Base-by-base conservation (phyloP, 192 early-diverging fungal genomes). In the Funneliformis mosseae region DNA sequence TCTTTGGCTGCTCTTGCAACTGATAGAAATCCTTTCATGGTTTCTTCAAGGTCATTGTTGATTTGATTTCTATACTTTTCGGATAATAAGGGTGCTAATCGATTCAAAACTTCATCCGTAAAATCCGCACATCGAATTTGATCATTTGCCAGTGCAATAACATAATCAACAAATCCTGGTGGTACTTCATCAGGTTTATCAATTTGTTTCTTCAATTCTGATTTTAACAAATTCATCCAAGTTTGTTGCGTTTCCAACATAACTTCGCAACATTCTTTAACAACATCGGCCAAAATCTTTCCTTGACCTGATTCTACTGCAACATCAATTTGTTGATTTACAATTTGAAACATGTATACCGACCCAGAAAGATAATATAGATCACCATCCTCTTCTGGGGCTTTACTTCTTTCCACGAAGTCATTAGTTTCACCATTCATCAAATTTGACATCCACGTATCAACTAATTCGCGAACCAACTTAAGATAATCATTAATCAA, bases 261-360 rank as follows among this genome's bases (percentile, higher is more conserved):
- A 55, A 95, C 88, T 71, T 90, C 89, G 72, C 89, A 86, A 84
- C 96, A 98, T 83, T 93, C 88, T 81, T 87, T 84, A 9, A 96
- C 85, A 8, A 99, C 94, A 81, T 98, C 92, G 83, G 91, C 95
- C 39, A 98, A 87, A 45, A 99, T 87, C 74, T 93, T 94, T n/a
- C 93, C 96, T n/a, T 96, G 91, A 48, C 93, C 93, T 1, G 96
- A 93, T 48, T 92, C 89, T 16, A 88, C 88, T 0, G 96, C 97
- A 28, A 99, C 84, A 77, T 96, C 95, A 23, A 99, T 90, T 85
- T 99, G 97, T 87, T 99, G 96, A 83, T 97, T 98, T 71, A 99
- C 92, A 88, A 99, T 98, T 85, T 98, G 95, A 87, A 99, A 99
- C 83, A 99, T 88, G 67, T 96, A 92, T 45, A 95, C 93, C 1